Conservation (phyloP, 140 eudicot genomes). For the Erigeron philadelphicus region DNA sequence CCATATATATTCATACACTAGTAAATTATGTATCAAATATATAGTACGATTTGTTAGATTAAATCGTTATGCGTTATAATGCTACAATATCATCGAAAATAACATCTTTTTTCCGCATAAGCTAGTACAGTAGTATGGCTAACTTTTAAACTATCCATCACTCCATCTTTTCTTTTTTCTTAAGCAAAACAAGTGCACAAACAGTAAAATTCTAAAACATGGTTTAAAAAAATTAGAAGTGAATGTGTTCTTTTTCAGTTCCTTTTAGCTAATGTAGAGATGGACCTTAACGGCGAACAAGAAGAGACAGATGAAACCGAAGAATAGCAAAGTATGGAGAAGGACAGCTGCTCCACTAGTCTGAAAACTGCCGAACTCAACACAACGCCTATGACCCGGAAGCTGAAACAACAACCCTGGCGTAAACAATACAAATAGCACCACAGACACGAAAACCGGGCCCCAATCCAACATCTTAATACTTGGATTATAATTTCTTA, state of each 20-base stretch:
- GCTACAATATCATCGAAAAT: not conserved
- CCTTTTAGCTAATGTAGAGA: constrained; percentile 38
- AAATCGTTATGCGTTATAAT: too few species aligned
- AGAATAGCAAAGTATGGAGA: constrained; percentile 50
- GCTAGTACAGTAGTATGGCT: not conserved
- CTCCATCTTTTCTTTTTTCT: not conserved
- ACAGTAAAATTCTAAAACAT: constrained; percentile 2
- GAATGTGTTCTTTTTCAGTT: not conserved
- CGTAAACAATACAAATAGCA: constrained; percentile 47
- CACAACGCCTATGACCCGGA: constrained; percentile 48
- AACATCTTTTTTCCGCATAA: not conserved
- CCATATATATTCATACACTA: too few species aligned
- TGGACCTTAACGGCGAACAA: constrained; percentile 46
- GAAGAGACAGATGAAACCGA: constrained; percentile 53
- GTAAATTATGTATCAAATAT: too few species aligned
- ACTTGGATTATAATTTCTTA: not conserved
- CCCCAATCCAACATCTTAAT: constrained; percentile 54
- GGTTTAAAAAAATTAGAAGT: not conserved
- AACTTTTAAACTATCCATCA: not conserved
- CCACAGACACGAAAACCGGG: constrained; percentile 46
- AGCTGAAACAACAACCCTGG: constrained; percentile 55
- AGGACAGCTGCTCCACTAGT: constrained; percentile 58
- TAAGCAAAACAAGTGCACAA: constrained; percentile 4
- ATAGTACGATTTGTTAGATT: too few species aligned
- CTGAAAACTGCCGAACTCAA: constrained; percentile 59